These are phyloP conservation scores for Fragaria nilgerrensis DNA, from an alignment of 306 rosid genomes.

Conservation along the genomic window DNA sequence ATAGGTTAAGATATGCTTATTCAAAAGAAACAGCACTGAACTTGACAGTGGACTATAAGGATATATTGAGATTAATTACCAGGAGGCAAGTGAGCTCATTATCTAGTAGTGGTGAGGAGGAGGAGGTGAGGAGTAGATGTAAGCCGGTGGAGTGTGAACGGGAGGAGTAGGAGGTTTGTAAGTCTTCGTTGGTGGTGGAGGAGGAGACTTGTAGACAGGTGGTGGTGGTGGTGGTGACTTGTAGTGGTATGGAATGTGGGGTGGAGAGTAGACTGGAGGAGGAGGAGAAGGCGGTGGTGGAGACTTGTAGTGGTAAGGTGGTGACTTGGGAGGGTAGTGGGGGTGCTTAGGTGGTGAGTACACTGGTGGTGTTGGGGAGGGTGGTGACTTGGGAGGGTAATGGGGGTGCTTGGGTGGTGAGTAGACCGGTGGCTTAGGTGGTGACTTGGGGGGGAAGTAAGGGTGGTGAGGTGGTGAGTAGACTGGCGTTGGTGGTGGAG, in stretches of 20 bases:
- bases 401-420: slow-evolving; percentile 3
- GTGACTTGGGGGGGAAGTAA: slow-evolving; percentile 7
- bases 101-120: slow-evolving; percentile 70
- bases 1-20: not conserved
- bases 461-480: slow-evolving; percentile 3
- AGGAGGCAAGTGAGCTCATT: slow-evolving; percentile 17
- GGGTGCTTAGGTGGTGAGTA: slow-evolving; percentile 2
- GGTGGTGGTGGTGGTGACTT: slow-evolving; percentile 28
- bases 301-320: not conserved
- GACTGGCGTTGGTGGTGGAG: slow-evolving; percentile 8
- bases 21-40: not conserved
- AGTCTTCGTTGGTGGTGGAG: slow-evolving; percentile 11
- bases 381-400: slow-evolving; percentile 19
- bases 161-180: slow-evolving; percentile 40
- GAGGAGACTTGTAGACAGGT: no score
- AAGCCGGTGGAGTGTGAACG: slow-evolving; percentile 39
- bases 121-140: slow-evolving; percentile 69
- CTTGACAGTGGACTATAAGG: not conserved
- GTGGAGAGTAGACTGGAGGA: slow-evolving; percentile 5
- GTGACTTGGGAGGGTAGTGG: slow-evolving; percentile 21
- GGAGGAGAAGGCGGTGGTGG: slow-evolving; percentile 15
- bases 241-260: slow-evolving; percentile 10
- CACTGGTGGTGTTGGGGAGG: not conserved
- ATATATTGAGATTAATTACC: slow-evolving; percentile 36
- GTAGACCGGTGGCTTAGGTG: not conserved